Evolutionary conservation across 768 basidiomycete species (phyloP).

Genomic region (Rickenella mellea): DNA sequence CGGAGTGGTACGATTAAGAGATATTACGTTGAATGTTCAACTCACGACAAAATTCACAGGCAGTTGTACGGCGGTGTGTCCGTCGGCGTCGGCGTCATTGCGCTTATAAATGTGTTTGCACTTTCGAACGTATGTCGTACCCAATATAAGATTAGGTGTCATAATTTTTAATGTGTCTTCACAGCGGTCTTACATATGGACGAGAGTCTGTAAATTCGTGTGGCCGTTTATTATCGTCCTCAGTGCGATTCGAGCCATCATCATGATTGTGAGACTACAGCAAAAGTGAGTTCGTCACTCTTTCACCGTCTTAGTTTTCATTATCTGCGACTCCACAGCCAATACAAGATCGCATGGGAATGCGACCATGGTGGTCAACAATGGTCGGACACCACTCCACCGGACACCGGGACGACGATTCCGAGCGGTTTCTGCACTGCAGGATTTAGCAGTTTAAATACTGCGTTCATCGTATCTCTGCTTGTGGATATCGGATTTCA

Average conservation of each 20-base stretch:
- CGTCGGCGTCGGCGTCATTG: conserved; percentile 38
- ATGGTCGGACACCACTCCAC: conserved; percentile 37
- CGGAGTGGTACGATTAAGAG: conserved; percentile 43
- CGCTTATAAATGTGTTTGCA: conserved; percentile 46
- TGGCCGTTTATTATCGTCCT: conserved; percentile 69
- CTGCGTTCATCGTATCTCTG: conserved; percentile 55
- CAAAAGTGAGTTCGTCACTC: conserved; percentile 41
- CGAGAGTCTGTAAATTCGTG: conserved; percentile 49
- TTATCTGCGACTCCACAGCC: not conserved
- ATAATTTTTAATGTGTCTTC: conserved; percentile 4
- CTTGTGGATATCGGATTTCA: conserved; percentile 60
- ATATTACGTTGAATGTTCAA: not conserved
- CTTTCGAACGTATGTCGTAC: conserved; percentile 48
- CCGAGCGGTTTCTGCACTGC: conserved; percentile 48
- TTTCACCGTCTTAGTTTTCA: too few relatives aligned
- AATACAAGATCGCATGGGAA: conserved; percentile 64
- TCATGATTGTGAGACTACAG: conserved; percentile 68
- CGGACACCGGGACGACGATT: conserved; percentile 31
- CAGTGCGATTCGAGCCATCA: conserved; percentile 50
- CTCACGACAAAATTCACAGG: conserved; percentile 28
- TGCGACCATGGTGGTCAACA: conserved; percentile 63
- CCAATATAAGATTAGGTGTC: conserved; percentile 11
- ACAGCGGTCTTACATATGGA: conserved; percentile 65
- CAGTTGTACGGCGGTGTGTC: conserved; percentile 63
- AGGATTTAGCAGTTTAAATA: conserved; percentile 52